Evolutionary conservation across 2,329 filamentous ascomycete species (phyloP).

Genomic region (Aspergillus flavus): DNA sequence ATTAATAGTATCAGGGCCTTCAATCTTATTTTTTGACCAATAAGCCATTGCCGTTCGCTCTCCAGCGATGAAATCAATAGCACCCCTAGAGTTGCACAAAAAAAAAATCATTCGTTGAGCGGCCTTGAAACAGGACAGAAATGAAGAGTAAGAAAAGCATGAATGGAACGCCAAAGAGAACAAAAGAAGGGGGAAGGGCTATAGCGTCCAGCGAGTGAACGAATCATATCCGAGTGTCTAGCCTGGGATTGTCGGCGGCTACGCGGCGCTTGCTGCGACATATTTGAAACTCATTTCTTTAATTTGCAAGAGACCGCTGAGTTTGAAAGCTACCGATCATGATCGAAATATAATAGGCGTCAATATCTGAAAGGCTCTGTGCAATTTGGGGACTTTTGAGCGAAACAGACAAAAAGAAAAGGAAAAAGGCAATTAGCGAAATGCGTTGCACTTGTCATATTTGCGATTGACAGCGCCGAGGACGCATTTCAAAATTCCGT

Average conservation of each 20-base stretch:
- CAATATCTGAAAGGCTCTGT: background rate
- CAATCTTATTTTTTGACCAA: background rate
- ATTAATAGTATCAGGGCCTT: background rate
- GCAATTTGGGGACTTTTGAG: background rate
- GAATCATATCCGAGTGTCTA: constrained; percentile 1
- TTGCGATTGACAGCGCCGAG: constrained; percentile 73
- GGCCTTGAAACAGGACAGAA: background rate
- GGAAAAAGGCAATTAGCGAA: constrained; percentile 13
- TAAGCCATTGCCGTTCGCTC: background rate
- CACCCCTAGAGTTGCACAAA: background rate
- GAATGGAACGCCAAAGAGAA: background rate
- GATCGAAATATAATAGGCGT: no score
- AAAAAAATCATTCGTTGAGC: background rate
- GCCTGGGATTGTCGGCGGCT: constrained; percentile 2
- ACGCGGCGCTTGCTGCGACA: constrained; percentile 17
- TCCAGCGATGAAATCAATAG: background rate
- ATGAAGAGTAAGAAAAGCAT: background rate
- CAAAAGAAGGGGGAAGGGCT: background rate
- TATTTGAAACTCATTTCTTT: background rate
- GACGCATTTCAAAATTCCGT: constrained; percentile 78
- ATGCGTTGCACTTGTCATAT: constrained; percentile 54
- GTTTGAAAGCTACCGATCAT: background rate
- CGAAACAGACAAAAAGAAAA: background rate
- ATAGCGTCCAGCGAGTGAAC: background rate
- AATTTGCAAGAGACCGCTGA: background rate